Percentiles rank a stretch among this genome's conserved stretches.
phyloP scores from a whole-genome alignment of 148 eudicot species.

The Suaeda aralocaspica region DNA sequence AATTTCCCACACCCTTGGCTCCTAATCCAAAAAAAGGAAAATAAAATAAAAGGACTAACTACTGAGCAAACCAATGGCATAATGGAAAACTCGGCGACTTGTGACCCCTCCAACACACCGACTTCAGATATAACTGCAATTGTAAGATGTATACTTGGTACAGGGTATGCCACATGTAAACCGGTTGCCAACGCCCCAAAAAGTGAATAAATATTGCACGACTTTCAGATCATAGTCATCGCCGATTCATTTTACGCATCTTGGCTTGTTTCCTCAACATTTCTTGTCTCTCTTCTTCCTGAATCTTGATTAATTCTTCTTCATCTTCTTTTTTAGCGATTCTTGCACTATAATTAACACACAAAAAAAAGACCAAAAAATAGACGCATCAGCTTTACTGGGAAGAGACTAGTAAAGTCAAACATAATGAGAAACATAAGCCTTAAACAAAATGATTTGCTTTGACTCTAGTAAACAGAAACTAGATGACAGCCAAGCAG shows the following conservation, averaged over 20 bases:
- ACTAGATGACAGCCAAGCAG: no score
- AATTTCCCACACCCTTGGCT: background rate
- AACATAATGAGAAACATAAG: background rate
- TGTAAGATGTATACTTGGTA: background rate
- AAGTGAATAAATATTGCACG: slow-evolving; percentile 8
- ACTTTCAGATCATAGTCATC: slow-evolving; percentile 16
- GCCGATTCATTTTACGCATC: slow-evolving; percentile 58
- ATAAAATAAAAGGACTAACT: background rate
- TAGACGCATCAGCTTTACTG: background rate
- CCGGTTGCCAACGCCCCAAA: slow-evolving; percentile 6
- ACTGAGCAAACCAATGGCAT: background rate
- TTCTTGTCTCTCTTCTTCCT: slow-evolving; percentile 74
- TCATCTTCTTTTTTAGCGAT: slow-evolving; percentile 78
- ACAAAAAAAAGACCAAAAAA: background rate
- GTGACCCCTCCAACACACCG: background rate
- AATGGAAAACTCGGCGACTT: background rate
- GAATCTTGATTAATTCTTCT: slow-evolving; percentile 46
- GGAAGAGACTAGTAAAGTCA: background rate
- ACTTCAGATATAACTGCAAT: background rate
- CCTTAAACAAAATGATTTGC: no score
- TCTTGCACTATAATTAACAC: slow-evolving; percentile 47
- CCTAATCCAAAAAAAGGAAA: background rate
- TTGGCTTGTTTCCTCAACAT: slow-evolving; percentile 52
- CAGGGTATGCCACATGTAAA: background rate
- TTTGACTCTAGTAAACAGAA: no score